Percentiles rank a stretch among this genome's conserved stretches.
Conservation (phyloP, 495 filamentous ascomycete genomes). For the Trichoderma erinaceum region DNA sequence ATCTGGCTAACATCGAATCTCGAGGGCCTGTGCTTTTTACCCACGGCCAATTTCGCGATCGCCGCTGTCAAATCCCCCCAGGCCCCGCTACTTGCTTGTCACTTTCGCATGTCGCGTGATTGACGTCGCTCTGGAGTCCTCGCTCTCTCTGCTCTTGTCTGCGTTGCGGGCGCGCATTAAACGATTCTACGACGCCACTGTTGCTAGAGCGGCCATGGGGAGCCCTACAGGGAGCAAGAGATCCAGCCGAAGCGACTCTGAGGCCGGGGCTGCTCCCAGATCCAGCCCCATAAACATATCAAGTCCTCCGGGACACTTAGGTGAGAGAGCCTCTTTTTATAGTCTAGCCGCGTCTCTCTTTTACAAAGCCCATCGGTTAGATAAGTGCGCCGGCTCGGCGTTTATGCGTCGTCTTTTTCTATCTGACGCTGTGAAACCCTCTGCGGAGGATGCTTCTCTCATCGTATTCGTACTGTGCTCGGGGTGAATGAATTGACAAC, state of each 20-base stretch:
- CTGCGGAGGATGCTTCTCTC: not conserved
- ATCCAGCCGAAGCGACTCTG: slow-evolving; percentile 2
- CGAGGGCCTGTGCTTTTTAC: not conserved
- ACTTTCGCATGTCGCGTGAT: slow-evolving; percentile 1
- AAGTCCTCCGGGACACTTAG: not conserved
- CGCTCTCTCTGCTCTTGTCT: too few relatives aligned
- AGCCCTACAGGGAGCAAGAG: slow-evolving; percentile 9
- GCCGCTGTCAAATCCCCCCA: not conserved
- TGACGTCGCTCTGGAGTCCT: not conserved
- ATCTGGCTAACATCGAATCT: not conserved
- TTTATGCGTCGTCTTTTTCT: not conserved
- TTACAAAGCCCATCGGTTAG: not conserved
- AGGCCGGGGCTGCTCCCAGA: not conserved
- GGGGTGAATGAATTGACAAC: not conserved
- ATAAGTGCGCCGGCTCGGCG: not conserved
- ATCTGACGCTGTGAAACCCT: not conserved
- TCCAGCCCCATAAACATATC: not conserved
- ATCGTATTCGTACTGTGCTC: not conserved
- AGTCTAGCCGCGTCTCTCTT: not conserved
- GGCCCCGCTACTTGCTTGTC: not conserved
- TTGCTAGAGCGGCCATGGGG: not conserved
- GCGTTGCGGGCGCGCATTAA: not conserved
- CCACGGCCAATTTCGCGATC: not conserved
- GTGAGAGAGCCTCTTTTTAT: not conserved
- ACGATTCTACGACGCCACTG: not conserved